Base-by-base conservation (phyloP, 208 protist genomes). In the Balamuthia mandrillaris region DNA sequence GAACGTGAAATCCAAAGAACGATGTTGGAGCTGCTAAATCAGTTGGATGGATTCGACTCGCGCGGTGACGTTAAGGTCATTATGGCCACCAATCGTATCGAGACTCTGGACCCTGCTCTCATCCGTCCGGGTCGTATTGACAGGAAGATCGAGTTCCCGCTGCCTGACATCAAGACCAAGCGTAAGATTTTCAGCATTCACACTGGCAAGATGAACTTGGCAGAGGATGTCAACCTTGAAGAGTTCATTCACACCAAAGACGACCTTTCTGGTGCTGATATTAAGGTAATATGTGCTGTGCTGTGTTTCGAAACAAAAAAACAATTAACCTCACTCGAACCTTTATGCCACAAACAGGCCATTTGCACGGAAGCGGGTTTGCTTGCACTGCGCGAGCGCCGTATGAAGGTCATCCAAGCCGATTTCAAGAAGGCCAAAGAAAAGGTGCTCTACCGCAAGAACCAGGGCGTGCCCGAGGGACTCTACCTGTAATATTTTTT, bases 1-100 rank as follows among this genome's bases (percentile, higher is more conserved):
- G 98, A 98, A 77, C 95, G 98, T 75, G 99, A 99, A 93, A 99
- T 99, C 89, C 98, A 99, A 94, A 95, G 99, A 56, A 99, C 99
- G 0, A 99, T 99, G 98, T 94, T 99, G 12, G 99, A 99, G 93
- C 92, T 99, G 6, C 94, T 99, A n/a, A 99, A 99, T 79, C 99
- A 99, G 93, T 92, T 99, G 3, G 99, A 99, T 92, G 99, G 99
- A 68, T 99, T 99, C 88, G 99, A 99, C 91, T 96, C 97, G 35
- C 94, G 95, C 72, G 98, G 96, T 42, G 98, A 99, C 85, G 98
- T 99, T 21, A 99, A 99, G 92, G 93, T 94, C 21, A 1, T 9
- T 78, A 7, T 0, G 16, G 7, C 41, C 29, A 1, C 4, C 0
- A 12, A 5, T 41, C 90, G 98, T 65, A 99, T 99, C 86, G 98